Evolutionary conservation across 345 rosid genomes (phyloP).

Genomic region (Erysimum cheiranthoides): DNA sequence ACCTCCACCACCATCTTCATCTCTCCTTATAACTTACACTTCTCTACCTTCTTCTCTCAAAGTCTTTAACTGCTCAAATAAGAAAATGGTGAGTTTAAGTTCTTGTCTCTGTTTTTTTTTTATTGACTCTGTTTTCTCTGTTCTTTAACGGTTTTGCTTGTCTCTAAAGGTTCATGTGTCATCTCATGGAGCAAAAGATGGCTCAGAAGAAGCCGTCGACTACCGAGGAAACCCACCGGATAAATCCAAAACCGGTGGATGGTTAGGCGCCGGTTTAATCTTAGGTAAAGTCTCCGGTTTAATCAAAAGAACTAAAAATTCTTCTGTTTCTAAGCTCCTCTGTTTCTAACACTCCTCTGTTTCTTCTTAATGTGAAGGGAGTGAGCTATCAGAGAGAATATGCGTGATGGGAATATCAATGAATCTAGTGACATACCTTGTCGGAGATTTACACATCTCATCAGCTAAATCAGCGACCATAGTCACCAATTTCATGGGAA

Average conservation of each 20-base stretch:
- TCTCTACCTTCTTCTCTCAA: slow-evolving; percentile 24
- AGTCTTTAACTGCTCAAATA: slow-evolving; percentile 5
- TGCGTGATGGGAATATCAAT: slow-evolving; percentile 92
- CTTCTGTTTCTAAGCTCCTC: background rate
- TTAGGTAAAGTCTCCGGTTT: slow-evolving; percentile 54
- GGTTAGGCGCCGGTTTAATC: slow-evolving; percentile 93
- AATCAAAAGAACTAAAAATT: background rate
- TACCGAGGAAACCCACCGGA: slow-evolving; percentile 71
- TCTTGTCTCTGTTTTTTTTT: slow-evolving; percentile 14
- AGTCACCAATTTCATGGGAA: slow-evolving; percentile 91
- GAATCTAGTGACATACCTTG: slow-evolving; percentile 89
- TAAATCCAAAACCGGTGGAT: slow-evolving; percentile 83
- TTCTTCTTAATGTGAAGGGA: slow-evolving; percentile 52
- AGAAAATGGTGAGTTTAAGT: slow-evolving; percentile 38
- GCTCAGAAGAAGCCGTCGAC: slow-evolving; percentile 54
- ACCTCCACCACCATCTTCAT: slow-evolving; percentile 4
- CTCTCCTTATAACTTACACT: slow-evolving; percentile 39
- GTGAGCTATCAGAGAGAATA: slow-evolving; percentile 87
- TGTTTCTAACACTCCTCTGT: slow-evolving; percentile 19
- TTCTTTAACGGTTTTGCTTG: slow-evolving; percentile 53
- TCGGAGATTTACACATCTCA: slow-evolving; percentile 74
- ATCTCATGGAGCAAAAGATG: slow-evolving; percentile 52
- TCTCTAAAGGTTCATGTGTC: slow-evolving; percentile 47
- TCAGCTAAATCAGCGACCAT: slow-evolving; percentile 82
- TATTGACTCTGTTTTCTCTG: slow-evolving; percentile 11